phyloP scores from a whole-genome alignment of 257 asterid species.

The Rauvolfia tetraphylla region DNA sequence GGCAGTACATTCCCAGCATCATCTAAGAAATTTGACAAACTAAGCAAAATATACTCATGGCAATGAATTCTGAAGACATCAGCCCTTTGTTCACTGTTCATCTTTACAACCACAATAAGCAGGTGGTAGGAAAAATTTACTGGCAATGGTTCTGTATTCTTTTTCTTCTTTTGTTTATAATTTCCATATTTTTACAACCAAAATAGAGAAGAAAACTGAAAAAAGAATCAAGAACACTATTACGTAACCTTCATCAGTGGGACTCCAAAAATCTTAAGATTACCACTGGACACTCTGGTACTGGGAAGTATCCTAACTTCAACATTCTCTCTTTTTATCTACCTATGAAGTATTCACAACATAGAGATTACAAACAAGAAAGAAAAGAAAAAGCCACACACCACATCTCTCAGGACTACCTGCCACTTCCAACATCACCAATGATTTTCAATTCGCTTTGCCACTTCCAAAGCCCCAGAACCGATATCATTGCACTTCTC shows the following conservation, averaged over 20 bases:
- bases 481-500: conserved; percentile 22
- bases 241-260: conserved; percentile 30
- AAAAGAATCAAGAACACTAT: neutral
- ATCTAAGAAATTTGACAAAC: no score
- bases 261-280: conserved; percentile 27
- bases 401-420: conserved; percentile 18
- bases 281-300: conserved; percentile 31
- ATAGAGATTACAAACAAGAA: conserved; percentile 7
- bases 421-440: no score
- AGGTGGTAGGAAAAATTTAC: neutral
- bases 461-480: conserved; percentile 8
- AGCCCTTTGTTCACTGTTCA: no score
- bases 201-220: neutral
- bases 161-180: neutral
- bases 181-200: neutral
- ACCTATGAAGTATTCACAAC: conserved; percentile 26
- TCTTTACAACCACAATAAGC: neutral
- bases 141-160: neutral
- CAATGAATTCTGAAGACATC: no score
- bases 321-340: conserved; percentile 16
- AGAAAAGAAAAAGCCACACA: conserved; percentile 9
- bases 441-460: conserved; percentile 2
- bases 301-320: conserved; percentile 19
- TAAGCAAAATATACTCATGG: no score
- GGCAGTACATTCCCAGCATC: no score